Evolutionary conservation across 805 yeast species (phyloP), one percentile per base, ranked within the genome.

Genomic region (Spathaspora passalidarum): DNA sequence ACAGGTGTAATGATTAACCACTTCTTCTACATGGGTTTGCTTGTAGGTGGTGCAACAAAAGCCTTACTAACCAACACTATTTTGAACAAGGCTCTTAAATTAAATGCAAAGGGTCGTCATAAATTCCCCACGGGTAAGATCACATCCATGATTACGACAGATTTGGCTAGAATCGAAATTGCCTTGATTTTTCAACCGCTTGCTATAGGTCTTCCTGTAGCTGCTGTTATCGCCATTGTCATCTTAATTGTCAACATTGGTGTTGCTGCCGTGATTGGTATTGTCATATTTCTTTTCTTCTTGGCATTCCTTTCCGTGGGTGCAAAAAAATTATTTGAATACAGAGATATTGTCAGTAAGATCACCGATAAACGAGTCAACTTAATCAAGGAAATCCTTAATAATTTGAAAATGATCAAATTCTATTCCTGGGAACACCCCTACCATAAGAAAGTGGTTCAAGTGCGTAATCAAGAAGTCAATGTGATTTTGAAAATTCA

Each of bases 351-450:
- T 16, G 81, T 86, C 9, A 79, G 78, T 47, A 65, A 64, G 3
- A 75, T 68, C 56, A 89, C 96, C 2, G 97, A 89, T 60, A 63
- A 68, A 16, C 80, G 97, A 56, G 86, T 89, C 18, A 73, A 78
- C 34, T 69, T 78, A 36, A 81, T 88, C 61, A 82, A 86, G 49
- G 97, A 89, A 60, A 76, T 88, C 34, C 68, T 90, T 50, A 80
- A 77, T 57, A 80, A 84, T 50, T 77, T 90, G 75, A 86, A 86
- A 56, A 76, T 83, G 63, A 86, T 90, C 61, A 89, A 90, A 66
- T 85, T 77, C 60, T 89, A 88, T 60, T 86, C 94, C 1, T 89
- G 96, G 96, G 96, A 89, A 64, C 69, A 69, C 36, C 88, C 96
- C 0, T 90, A 87, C 58, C 72, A 72, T 40, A 59, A 72, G 4